Conservation (phyloP, 2,329 filamentous ascomycete genomes). For the Pseudogymnoascus sp. region DNA sequence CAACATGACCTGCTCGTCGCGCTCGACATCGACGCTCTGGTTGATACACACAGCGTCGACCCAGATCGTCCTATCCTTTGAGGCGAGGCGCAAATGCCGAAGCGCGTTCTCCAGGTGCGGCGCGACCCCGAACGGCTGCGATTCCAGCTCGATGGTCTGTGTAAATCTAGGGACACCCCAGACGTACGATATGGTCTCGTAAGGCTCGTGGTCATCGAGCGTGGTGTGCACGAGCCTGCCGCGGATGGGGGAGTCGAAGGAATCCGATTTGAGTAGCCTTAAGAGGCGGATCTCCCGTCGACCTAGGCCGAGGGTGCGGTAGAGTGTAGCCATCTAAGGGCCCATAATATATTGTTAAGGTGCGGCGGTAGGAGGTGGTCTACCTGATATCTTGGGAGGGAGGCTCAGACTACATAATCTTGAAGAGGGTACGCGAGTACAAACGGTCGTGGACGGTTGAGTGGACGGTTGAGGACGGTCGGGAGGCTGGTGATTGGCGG, state of each 20-base stretch:
- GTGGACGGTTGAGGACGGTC: no score
- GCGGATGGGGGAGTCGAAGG: neutral
- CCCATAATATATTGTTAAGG: neutral
- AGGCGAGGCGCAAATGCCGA: neutral
- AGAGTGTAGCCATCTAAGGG: neutral
- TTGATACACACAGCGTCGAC: conserved; percentile 15
- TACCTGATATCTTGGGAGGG: neutral
- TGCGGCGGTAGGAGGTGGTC: neutral
- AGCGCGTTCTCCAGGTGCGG: conserved; percentile 7
- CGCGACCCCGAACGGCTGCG: neutral
- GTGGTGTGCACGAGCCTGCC: neutral
- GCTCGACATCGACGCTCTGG: conserved; percentile 13
- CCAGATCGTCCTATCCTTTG: neutral
- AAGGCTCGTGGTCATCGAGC: conserved; percentile 13
- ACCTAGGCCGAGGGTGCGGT: neutral
- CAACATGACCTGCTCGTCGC: conserved; percentile 12
- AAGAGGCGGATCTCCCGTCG: neutral
- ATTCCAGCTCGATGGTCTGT: conserved; percentile 2
- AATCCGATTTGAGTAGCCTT: neutral
- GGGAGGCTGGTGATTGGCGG: no score
- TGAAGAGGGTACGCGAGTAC: neutral
- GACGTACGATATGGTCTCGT: conserved; percentile 30
- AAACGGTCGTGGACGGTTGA: no score
- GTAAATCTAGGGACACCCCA: conserved; percentile 25
- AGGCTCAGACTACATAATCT: neutral